Conservation (phyloP, 371 early-diverging fungal species). For the Actinomortierella wolfii region DNA sequence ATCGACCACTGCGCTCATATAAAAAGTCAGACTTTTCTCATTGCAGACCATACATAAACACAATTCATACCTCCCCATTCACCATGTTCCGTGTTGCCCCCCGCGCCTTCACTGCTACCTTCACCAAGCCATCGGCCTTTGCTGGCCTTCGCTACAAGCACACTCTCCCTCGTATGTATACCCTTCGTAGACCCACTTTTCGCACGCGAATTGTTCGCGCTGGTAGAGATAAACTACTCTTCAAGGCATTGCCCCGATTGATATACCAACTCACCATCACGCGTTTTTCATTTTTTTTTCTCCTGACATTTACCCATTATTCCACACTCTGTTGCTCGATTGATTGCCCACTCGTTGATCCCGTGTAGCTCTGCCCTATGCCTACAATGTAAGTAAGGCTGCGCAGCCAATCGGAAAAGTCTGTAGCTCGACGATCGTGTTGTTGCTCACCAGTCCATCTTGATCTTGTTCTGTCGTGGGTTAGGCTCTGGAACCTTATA, state of each 20-base stretch:
- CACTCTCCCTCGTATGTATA: constrained; percentile 54
- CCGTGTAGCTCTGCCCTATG: constrained; percentile 66
- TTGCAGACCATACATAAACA: too few species aligned
- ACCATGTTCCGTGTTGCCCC: constrained; percentile 46
- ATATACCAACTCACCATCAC: too few species aligned
- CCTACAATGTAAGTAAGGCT: constrained; percentile 55
- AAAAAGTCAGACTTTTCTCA: too few species aligned
- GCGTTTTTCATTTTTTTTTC: not conserved
- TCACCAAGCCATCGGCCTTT: constrained; percentile 57
- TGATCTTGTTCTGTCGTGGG: constrained; percentile 35
- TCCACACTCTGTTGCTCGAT: too few species aligned
- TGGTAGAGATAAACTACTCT: constrained; percentile 63
- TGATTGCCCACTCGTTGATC: too few species aligned
- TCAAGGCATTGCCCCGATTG: too few species aligned
- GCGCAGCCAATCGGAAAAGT: too few species aligned
- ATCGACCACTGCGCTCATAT: too few species aligned
- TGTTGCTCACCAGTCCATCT: not conserved
- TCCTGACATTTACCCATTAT: not conserved
- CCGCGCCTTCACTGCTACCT: constrained; percentile 54
- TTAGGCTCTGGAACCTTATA: constrained; percentile 92
- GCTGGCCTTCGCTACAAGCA: constrained; percentile 55
- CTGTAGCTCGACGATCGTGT: too few species aligned
- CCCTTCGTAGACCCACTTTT: not conserved
- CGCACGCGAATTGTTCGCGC: too few species aligned
- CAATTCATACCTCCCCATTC: not conserved